Conservation (phyloP, 495 filamentous ascomycete genomes). For the Talaromyces trachyspermus region DNA sequence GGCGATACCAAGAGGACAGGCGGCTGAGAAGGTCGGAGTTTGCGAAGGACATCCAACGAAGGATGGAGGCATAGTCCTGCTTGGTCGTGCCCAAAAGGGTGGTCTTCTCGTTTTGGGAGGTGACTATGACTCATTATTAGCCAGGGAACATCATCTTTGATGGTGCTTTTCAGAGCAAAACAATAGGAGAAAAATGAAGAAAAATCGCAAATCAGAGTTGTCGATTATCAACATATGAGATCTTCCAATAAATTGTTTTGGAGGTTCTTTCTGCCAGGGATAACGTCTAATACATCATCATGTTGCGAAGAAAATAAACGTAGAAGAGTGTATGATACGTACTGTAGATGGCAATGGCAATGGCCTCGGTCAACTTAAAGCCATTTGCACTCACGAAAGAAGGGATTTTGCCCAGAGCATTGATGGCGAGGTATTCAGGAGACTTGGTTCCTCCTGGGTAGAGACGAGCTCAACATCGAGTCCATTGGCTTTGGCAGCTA, state of each 20-base stretch:
- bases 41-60: conserved; percentile 92
- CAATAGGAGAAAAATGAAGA: conserved; percentile 15
- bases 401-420: conserved; percentile 83
- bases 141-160: conserved; percentile 16
- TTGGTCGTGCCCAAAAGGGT: conserved; percentile 98
- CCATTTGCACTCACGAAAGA: conserved; percentile 91
- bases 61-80: conserved; percentile 97
- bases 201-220: conserved; percentile 50
- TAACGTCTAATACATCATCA: conserved; percentile 97
- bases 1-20: conserved; percentile 81
- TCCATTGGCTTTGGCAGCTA: conserved; percentile 92
- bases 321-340: conserved; percentile 38
- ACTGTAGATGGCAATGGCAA: conserved; percentile 97
- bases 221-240: conserved; percentile 65
- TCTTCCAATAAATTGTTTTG: not conserved
- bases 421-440: conserved; percentile 75
- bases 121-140: conserved; percentile 52
- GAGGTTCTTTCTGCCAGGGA: conserved; percentile 84
- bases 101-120: conserved; percentile 99
- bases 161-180: conserved; percentile 7
- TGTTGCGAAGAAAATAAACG: conserved; percentile 25
- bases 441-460: conserved; percentile 42
- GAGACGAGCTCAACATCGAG: conserved; percentile 81
- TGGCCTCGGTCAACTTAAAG: conserved; percentile 78
- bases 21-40: conserved; percentile 73